Percentiles rank a stretch among this genome's conserved stretches.
Evolutionary conservation across 2,329 filamentous ascomycete genomes (phyloP).

Genomic region (Neurospora crassa): DNA sequence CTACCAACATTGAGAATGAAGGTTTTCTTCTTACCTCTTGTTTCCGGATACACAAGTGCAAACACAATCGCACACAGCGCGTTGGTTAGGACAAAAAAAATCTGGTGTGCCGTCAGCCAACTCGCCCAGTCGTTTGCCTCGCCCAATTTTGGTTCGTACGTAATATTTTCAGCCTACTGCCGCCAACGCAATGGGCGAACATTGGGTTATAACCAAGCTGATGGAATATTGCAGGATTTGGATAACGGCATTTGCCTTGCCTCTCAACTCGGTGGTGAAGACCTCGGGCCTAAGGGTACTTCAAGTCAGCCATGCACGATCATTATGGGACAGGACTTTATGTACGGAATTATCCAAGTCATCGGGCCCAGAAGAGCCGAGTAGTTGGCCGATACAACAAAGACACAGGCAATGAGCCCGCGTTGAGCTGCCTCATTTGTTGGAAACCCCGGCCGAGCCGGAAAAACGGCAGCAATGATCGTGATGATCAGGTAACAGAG

Average conservation of each 20-base stretch:
- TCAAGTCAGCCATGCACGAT: neutral
- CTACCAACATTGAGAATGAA: neutral
- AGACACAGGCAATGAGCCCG: constrained; percentile 31
- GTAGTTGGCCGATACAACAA: constrained; percentile 29
- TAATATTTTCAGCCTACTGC: constrained; percentile 33
- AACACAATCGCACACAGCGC: constrained; percentile 27
- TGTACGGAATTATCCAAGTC: constrained; percentile 34
- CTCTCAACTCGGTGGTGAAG: constrained; percentile 30
- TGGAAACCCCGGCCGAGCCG: constrained; percentile 25
- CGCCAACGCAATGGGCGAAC: constrained; percentile 29
- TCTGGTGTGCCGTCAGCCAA: constrained; percentile 15
- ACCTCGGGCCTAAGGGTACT: constrained; percentile 25
- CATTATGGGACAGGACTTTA: neutral
- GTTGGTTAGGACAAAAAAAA: constrained; percentile 30
- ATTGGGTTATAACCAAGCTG: constrained; percentile 30
- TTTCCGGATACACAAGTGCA: constrained; percentile 28
- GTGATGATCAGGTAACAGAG: constrained; percentile 30
- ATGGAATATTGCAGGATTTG: constrained; percentile 33
- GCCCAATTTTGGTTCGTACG: constrained; percentile 9
- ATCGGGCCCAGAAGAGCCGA: constrained; percentile 29
- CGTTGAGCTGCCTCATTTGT: constrained; percentile 29
- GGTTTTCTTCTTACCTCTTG: constrained; percentile 20
- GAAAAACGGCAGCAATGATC: constrained; percentile 27
- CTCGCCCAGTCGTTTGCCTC: neutral
- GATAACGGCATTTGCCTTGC: constrained; percentile 31